A percentile compares a stretch with the other conserved stretches of the same genome.
Conservation (phyloP, 768 basidiomycete species). For the Pleurotus sapidus region DNA sequence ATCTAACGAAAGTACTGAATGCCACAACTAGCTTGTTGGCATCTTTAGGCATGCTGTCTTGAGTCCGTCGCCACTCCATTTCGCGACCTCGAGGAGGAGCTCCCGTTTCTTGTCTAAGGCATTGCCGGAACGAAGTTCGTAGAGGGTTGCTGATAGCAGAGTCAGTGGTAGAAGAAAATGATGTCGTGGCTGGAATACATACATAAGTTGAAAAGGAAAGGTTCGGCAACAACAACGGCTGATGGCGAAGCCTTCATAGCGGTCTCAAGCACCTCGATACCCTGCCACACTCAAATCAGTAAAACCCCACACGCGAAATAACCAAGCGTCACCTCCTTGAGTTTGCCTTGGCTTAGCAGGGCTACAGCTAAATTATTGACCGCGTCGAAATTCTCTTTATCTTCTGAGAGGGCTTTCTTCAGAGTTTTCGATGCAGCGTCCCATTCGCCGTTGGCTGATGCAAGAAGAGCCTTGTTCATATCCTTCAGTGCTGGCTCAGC, state of each 20-base stretch:
- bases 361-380: conserved; percentile 77
- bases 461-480: conserved; percentile 68
- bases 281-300: conserved; percentile 33
- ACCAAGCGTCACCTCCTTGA: conserved; percentile 56
- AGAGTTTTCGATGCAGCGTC: conserved; percentile 43
- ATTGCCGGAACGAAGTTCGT: conserved; percentile 73
- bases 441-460: conserved; percentile 75
- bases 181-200: conserved; percentile 20
- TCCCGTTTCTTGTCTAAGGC: conserved; percentile 76
- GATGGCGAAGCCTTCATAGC: conserved; percentile 65
- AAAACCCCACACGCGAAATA: neutral
- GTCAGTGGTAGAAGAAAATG: neutral
- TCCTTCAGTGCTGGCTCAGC: conserved; percentile 42
- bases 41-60: conserved; percentile 77
- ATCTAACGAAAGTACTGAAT: too few species aligned
- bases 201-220: conserved; percentile 86
- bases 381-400: conserved; percentile 62
- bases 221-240: conserved; percentile 72
- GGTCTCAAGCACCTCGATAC: conserved; percentile 64
- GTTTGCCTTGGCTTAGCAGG: conserved; percentile 63
- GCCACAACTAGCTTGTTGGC: conserved; percentile 44
- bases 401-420: conserved; percentile 39
- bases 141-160: conserved; percentile 61
- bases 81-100: conserved; percentile 71
- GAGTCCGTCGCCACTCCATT: conserved; percentile 86